A percentile compares a stretch with the other conserved stretches of the same genome.
These are phyloP conservation scores for Stagonosporopsis vannaccii DNA, from an alignment of 2,329 filamentous ascomycete genomes.

Conservation along the genomic window DNA sequence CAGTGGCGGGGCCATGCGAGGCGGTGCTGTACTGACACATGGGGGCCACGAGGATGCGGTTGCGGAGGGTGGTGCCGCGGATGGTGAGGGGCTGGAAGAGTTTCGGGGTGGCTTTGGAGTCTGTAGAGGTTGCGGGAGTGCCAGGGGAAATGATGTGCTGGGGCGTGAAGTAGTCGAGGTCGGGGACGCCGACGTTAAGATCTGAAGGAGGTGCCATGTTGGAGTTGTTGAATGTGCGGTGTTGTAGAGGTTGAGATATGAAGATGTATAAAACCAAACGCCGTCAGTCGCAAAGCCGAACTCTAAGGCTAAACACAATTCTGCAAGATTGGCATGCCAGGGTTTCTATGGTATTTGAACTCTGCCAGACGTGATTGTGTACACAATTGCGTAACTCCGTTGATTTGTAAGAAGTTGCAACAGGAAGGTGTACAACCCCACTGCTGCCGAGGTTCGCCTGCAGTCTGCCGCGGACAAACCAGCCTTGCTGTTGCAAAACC, in stretches of 20 bases:
- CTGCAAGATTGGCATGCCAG: too few relatives aligned
- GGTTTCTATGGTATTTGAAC: too few relatives aligned
- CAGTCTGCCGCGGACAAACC: constrained; percentile 2
- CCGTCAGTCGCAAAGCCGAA: not conserved
- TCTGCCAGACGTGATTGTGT: not conserved
- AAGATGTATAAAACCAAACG: not conserved
- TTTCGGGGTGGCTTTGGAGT: constrained; percentile 30
- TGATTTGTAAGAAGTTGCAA: constrained; percentile 16
- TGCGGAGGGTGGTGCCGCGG: constrained; percentile 43
- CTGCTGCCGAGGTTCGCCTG: constrained; percentile 14
- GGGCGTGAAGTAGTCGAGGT: constrained; percentile 56
- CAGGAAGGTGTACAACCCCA: constrained; percentile 10
- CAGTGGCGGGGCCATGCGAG: constrained; percentile 44
- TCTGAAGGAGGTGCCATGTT: constrained; percentile 29
- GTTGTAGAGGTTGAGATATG: not conserved
- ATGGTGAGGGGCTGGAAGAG: constrained; percentile 50
- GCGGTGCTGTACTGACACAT: constrained; percentile 50
- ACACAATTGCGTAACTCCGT: constrained; percentile 2
- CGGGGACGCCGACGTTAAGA: constrained; percentile 36
- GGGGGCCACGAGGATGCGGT: constrained; percentile 49
- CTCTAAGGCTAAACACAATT: not conserved
- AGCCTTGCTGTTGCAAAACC: not conserved
- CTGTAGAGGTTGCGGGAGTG: constrained; percentile 27
- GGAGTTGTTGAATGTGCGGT: not conserved
- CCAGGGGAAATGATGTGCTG: constrained; percentile 53